These are phyloP conservation scores for Suhomyces sp. DNA, from an alignment of 805 yeast species.

Conservation along the genomic window DNA sequence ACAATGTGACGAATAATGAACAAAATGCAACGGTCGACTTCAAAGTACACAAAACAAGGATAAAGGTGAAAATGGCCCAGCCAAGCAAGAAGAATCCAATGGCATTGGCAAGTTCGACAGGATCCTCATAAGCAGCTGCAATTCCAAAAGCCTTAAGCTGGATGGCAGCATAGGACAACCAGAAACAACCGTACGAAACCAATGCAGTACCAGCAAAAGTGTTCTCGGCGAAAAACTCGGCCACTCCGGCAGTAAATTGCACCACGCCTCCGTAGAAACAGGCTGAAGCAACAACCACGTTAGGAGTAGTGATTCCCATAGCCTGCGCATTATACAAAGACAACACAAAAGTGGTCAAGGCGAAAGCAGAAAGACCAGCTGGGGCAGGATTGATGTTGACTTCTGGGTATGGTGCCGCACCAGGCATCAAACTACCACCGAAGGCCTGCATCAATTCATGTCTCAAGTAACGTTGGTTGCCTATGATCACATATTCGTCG, in stretches of 20 bases:
- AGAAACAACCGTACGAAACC: constrained; percentile 62
- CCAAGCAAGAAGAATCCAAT: constrained; percentile 36
- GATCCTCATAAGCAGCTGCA: constrained; percentile 46
- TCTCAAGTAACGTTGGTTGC: constrained; percentile 26
- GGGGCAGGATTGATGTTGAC: constrained; percentile 64
- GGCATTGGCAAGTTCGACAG: constrained; percentile 27
- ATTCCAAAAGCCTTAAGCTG: constrained; percentile 60
- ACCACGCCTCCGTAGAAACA: constrained; percentile 72
- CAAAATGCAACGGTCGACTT: constrained; percentile 39
- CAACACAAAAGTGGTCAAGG: constrained; percentile 63
- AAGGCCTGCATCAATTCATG: constrained; percentile 32
- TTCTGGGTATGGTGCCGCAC: constrained; percentile 23
- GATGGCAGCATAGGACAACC: constrained; percentile 65
- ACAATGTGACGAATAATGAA: constrained; percentile 28
- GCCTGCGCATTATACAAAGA: constrained; percentile 62
- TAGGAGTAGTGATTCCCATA: constrained; percentile 58
- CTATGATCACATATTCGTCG: constrained; percentile 32
- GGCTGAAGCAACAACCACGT: constrained; percentile 61
- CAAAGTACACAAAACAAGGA: constrained; percentile 32
- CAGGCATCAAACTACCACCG: constrained; percentile 25
- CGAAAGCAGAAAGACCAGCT: constrained; percentile 69
- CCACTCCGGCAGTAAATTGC: constrained; percentile 68
- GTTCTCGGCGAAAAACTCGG: constrained; percentile 68
- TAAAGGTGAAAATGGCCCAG: constrained; percentile 41
- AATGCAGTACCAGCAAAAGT: constrained; percentile 70